A percentile compares a stretch with the other conserved stretches of the same genome.
Evolutionary conservation across 2,329 filamentous ascomycete species (phyloP).

Genomic region (Ascochyta lentis): DNA sequence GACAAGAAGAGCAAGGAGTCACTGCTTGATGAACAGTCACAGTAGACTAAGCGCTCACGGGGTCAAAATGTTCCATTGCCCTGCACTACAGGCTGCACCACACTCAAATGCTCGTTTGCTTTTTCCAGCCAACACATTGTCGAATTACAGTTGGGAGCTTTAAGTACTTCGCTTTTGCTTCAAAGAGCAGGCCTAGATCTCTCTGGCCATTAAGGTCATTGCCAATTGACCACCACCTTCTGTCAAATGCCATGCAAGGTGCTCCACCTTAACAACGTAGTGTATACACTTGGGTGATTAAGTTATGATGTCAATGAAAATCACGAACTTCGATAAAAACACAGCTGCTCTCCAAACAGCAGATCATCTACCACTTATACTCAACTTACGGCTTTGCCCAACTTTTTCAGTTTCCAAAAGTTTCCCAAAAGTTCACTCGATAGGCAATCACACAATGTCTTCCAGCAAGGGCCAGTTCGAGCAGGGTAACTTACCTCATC

Average conservation of each 20-base stretch:
- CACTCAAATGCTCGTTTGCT: neutral
- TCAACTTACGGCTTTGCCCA: neutral
- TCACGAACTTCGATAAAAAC: slow-evolving; percentile 20
- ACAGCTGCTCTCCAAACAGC: slow-evolving; percentile 12
- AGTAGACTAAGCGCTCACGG: neutral
- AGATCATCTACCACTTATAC: neutral
- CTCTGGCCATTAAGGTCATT: neutral
- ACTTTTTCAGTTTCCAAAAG: neutral
- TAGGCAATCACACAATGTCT: slow-evolving; percentile 56
- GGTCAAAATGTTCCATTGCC: neutral
- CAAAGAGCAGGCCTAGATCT: neutral
- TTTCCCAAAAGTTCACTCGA: neutral
- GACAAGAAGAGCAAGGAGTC: neutral
- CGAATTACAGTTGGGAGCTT: neutral
- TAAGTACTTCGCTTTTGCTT: neutral
- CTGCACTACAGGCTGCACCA: neutral
- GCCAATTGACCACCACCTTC: neutral
- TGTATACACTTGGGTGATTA: slow-evolving; percentile 17
- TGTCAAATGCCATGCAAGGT: slow-evolving; percentile 6
- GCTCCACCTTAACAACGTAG: slow-evolving; percentile 23
- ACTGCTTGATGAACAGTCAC: neutral
- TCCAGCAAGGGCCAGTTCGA: slow-evolving; percentile 47
- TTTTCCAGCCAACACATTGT: neutral
- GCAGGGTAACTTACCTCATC: slow-evolving; percentile 31
- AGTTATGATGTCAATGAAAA: slow-evolving; percentile 38